phyloP scores from a whole-genome alignment of 768 basidiomycete species.

The Lentinus tigrinus region DNA sequence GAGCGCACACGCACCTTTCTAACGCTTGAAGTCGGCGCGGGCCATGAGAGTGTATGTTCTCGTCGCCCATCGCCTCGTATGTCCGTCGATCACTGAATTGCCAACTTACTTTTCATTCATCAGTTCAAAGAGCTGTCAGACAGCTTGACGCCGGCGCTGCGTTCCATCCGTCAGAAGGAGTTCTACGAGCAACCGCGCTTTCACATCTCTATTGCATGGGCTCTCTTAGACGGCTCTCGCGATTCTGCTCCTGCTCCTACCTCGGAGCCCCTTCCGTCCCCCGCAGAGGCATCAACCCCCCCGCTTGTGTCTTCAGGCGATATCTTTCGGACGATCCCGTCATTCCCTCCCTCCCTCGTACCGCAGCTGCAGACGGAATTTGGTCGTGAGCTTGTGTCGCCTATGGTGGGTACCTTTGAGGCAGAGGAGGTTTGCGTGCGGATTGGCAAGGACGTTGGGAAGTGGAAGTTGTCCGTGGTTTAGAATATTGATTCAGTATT shows the following conservation, averaged over 20 bases:
- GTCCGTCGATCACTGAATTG: no score
- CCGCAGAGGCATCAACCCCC: background rate
- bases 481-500: no score
- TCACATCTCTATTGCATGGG: slow-evolving; percentile 90
- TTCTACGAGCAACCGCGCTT: slow-evolving; percentile 84
- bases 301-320: background rate
- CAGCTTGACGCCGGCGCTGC: slow-evolving; percentile 57
- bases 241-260: background rate
- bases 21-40: slow-evolving; percentile 79
- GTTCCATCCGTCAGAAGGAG: slow-evolving; percentile 63
- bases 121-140: slow-evolving; percentile 61
- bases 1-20: slow-evolving; percentile 81
- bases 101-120: background rate
- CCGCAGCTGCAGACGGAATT: slow-evolving; percentile 49
- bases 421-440: slow-evolving; percentile 56
- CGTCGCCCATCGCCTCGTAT: no score
- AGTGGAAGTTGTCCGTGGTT: slow-evolving; percentile 38
- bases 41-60: slow-evolving; percentile 65
- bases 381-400: slow-evolving; percentile 38
- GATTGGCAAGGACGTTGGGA: slow-evolving; percentile 66
- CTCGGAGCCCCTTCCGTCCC: background rate
- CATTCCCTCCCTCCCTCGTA: slow-evolving; percentile 50
- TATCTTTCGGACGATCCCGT: slow-evolving; percentile 52
- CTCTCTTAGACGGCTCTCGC: slow-evolving; percentile 47
- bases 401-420: slow-evolving; percentile 46